These are phyloP conservation scores for Monilinia fructicola DNA, from an alignment of 2,329 filamentous ascomycete species.

Conservation along the genomic window DNA sequence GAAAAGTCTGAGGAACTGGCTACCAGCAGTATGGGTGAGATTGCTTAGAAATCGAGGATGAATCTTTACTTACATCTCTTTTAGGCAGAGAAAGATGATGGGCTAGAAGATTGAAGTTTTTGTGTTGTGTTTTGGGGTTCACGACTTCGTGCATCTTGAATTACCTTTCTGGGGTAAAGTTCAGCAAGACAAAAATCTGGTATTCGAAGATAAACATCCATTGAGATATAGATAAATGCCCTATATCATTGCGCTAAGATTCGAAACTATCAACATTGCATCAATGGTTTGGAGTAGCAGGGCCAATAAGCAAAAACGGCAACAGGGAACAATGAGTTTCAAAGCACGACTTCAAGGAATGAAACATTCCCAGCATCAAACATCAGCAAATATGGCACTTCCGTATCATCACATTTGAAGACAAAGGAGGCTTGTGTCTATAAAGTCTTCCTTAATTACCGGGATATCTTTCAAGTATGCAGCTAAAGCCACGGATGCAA, in stretches of 20 bases:
- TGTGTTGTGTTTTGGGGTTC: no score
- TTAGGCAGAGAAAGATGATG: no score
- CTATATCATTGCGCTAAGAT: not conserved
- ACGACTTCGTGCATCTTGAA: no score
- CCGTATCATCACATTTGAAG: not conserved
- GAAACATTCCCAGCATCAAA: not conserved
- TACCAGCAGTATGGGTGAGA: no score
- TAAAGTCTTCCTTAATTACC: slow-evolving; percentile 7
- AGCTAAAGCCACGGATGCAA: not conserved
- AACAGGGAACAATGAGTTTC: not conserved
- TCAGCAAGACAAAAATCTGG: no score
- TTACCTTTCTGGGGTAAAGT: no score
- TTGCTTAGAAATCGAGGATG: no score
- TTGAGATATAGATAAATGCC: not conserved
- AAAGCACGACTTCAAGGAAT: not conserved
- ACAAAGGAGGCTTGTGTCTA: not conserved
- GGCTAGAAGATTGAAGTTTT: no score
- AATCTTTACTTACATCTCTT: no score
- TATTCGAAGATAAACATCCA: not conserved
- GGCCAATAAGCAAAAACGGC: no score
- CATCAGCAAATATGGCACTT: not conserved
- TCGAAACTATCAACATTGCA: not conserved
- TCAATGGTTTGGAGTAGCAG: not conserved
- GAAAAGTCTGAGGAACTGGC: no score
- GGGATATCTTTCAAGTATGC: slow-evolving; percentile 11